Base-by-base conservation (phyloP, 495 filamentous ascomycete genomes). In the Xylaria sp. region DNA sequence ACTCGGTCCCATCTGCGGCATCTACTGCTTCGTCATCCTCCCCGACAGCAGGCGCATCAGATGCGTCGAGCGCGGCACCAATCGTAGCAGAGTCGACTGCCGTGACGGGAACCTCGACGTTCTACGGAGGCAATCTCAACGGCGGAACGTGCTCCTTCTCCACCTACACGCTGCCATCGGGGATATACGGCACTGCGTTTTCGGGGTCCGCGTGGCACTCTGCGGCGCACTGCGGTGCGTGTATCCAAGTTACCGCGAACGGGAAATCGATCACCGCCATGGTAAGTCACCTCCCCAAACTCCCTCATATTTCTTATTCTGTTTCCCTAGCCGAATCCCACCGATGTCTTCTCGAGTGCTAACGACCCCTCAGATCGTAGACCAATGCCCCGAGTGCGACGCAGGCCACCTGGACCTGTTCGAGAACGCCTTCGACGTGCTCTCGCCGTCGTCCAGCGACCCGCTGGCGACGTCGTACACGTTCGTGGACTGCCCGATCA, bases 191-290 rank as follows among this genome's bases (percentile, higher is more conserved):
- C 48, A 85, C 87, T 5, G 88, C 88, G 7, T 75, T 89, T 14
- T 86, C 85, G 0, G 82, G 79, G 59, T 74, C 74, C 48, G 85
- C 72, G 75, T 90, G 88, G 88, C 76, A 83, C 68, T 75, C 80
- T 44, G 82, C 86, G 15, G 81, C 79, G 35, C 81, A 87, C 44
- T 90, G 88, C 73, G 88, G 88, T n/a, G 77, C 81, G 12, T 90
- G 88, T 70, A 78, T 90, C n/a, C 73, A 80, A 11, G 86, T 90
- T 17, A 88, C 83, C 11, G 86, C 86, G 0, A 77, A 70, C 33
- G 88, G 88, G 14, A 89, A 88, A 72, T 79, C 80, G n/a, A 84
- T 90, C 74, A 90, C 83, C 43, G 88, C 85, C n/a, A 90, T 90
- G 88, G 88, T 89, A 79, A 76, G 81, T 68, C 29, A n/a, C n/a